Percentiles rank a stretch among this genome's conserved stretches.
These are phyloP conservation scores for Kodamaea alishanica DNA, from an alignment of 1,139 yeast genomes.

Conservation along the genomic window DNA sequence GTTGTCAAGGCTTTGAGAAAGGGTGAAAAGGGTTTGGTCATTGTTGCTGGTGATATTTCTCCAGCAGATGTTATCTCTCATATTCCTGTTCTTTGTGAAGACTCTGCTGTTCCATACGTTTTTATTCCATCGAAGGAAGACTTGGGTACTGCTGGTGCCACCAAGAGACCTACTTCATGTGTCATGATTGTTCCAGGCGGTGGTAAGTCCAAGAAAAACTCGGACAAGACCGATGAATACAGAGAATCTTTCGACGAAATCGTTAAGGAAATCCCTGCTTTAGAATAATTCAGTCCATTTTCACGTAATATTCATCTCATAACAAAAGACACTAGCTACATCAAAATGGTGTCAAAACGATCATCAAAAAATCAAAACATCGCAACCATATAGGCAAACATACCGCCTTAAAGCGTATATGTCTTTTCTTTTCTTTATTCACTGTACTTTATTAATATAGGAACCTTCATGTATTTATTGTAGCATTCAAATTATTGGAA, in stretches of 20 bases:
- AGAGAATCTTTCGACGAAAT: conserved; percentile 90
- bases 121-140: conserved; percentile 97
- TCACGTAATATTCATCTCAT: too few species aligned
- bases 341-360: too few species aligned
- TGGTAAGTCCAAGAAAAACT: conserved; percentile 76
- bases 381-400: too few species aligned
- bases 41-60: conserved; percentile 96
- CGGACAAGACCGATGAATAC: conserved; percentile 83
- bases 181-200: conserved; percentile 98
- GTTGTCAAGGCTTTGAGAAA: conserved; percentile 96
- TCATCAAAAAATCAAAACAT: too few species aligned
- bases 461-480: too few species aligned
- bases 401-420: too few species aligned
- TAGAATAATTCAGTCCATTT: conserved; percentile 14
- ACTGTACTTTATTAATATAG: too few species aligned
- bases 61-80: conserved; percentile 98
- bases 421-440: too few species aligned
- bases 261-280: conserved; percentile 75
- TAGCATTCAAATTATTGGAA: too few species aligned
- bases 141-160: conserved; percentile 97
- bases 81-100: conserved; percentile 96
- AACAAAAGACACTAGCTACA: too few species aligned
- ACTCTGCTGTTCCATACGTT: conserved; percentile 80
- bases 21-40: conserved; percentile 95
- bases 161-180: conserved; percentile 98